phyloP scores from a whole-genome alignment of 2,329 filamentous ascomycete genomes.

The Talaromyces amestolkiae region DNA sequence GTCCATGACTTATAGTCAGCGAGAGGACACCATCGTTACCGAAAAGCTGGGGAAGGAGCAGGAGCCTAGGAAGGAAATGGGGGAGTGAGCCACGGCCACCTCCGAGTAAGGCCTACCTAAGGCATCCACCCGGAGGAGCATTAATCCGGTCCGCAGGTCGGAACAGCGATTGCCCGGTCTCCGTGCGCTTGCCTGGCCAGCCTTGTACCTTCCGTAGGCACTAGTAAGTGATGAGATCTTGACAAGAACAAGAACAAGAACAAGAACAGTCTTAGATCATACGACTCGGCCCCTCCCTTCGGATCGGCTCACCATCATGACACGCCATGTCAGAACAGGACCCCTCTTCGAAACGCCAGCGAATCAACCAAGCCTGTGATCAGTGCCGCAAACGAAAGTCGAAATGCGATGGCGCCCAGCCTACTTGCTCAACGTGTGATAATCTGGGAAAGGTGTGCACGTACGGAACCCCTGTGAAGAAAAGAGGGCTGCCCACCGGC shows the following conservation, averaged over 20 bases:
- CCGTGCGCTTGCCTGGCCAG: background rate
- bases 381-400: constrained; percentile 66
- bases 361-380: constrained; percentile 68
- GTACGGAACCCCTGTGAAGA: constrained; percentile 71
- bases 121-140: background rate
- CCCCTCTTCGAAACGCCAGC: constrained; percentile 53
- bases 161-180: constrained; percentile 32
- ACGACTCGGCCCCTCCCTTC: background rate
- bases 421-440: constrained; percentile 65
- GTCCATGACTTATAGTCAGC: background rate
- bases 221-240: too few species aligned
- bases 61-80: background rate
- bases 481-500: constrained; percentile 75
- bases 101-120: too few species aligned
- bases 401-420: constrained; percentile 69
- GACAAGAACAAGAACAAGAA: background rate
- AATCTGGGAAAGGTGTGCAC: constrained; percentile 64
- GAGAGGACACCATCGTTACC: background rate
- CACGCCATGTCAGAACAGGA: constrained; percentile 25
- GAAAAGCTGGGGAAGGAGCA: background rate
- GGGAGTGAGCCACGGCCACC: background rate
- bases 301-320: constrained; percentile 25
- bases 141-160: constrained; percentile 17
- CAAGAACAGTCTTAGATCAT: background rate
- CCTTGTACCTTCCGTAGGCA: background rate